Percentiles rank a stretch among this genome's conserved stretches.
These are phyloP conservation scores for Dothideomycetidae sp. DNA, from an alignment of 2,329 filamentous ascomycete genomes.

Conservation along the genomic window DNA sequence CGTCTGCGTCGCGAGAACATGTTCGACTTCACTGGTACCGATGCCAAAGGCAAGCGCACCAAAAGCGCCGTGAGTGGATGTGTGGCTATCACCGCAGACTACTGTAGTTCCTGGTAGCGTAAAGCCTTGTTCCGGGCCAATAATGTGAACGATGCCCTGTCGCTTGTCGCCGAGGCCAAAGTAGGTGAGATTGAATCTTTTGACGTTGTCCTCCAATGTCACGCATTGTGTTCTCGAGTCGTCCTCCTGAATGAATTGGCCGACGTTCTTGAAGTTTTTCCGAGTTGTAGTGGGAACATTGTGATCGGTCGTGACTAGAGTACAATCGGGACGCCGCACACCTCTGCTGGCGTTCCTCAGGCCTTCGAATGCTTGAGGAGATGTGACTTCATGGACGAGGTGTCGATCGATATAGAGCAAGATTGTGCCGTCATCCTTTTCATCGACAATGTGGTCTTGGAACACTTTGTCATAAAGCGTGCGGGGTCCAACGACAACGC, in stretches of 20 bases:
- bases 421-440: slow-evolving; percentile 84
- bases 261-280: slow-evolving; percentile 87
- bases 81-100: slow-evolving; percentile 95
- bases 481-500: slow-evolving; percentile 27
- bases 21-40: slow-evolving; percentile 95
- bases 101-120: slow-evolving; percentile 93
- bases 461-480: slow-evolving; percentile 98
- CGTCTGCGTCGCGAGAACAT: slow-evolving; percentile 92
- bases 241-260: slow-evolving; percentile 84
- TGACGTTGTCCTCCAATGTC: slow-evolving; percentile 94
- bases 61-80: slow-evolving; percentile 94
- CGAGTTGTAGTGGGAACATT: slow-evolving; percentile 87
- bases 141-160: slow-evolving; percentile 96
- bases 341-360: slow-evolving; percentile 75
- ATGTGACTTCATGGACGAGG: slow-evolving; percentile 96
- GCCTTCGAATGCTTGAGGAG: slow-evolving; percentile 95
- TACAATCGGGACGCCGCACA: slow-evolving; percentile 91
- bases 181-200: slow-evolving; percentile 90
- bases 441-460: slow-evolving; percentile 83
- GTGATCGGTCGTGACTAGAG: slow-evolving; percentile 90
- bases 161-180: slow-evolving; percentile 93
- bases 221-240: slow-evolving; percentile 89
- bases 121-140: slow-evolving; percentile 96
- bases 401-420: slow-evolving; percentile 93
- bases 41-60: slow-evolving; percentile 92